Conservation (phyloP, 2,329 filamentous ascomycete genomes). For the Domatiomyces globalis region DNA sequence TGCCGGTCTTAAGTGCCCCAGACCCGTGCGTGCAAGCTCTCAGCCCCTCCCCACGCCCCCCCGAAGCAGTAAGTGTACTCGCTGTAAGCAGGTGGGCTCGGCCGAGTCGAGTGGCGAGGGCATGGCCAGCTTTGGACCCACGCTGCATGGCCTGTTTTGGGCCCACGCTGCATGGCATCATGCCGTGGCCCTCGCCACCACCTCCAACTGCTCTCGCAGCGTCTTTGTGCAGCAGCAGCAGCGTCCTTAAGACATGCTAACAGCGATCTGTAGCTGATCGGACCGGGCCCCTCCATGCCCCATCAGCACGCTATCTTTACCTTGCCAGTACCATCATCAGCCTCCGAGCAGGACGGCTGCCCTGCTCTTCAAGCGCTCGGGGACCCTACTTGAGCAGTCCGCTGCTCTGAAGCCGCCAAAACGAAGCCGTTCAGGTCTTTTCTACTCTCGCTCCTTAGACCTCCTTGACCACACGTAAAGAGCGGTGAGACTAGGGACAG, state of each 20-base stretch:
- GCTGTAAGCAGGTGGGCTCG: background rate
- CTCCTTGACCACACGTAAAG: constrained; percentile 18
- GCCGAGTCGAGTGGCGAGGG: background rate
- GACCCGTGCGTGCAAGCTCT: background rate
- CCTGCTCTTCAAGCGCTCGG: background rate
- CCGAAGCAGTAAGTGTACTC: background rate
- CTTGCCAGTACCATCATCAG: background rate
- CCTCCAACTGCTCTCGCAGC: background rate
- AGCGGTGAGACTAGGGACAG: background rate
- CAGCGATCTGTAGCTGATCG: background rate
- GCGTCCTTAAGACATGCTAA: background rate
- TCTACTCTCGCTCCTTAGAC: constrained; percentile 23
- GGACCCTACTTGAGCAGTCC: constrained; percentile 11
- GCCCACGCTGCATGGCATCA: background rate
- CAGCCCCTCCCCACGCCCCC: background rate
- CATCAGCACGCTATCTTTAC: background rate
- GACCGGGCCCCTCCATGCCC: background rate
- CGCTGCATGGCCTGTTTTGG: too few relatives aligned
- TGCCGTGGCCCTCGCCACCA: background rate
- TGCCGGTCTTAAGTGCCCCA: background rate
- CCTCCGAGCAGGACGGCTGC: background rate
- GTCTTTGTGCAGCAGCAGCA: background rate
- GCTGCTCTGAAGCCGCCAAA: constrained; percentile 17
- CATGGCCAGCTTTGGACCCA: background rate
- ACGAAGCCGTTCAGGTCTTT: constrained; percentile 22